Conservation (phyloP, 257 asterid genomes). For the Capsicum chinense region DNA sequence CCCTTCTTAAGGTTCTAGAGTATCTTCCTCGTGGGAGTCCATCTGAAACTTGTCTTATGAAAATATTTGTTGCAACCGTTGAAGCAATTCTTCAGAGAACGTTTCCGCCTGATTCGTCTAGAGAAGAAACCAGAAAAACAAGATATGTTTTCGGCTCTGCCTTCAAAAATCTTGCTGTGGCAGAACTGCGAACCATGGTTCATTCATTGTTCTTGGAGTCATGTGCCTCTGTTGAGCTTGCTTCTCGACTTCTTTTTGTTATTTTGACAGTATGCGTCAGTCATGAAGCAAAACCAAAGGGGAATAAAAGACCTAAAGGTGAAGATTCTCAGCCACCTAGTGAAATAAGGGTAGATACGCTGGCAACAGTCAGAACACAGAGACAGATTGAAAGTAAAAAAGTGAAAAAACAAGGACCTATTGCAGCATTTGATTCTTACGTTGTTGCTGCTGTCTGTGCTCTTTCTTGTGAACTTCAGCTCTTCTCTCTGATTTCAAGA, state of each 20-base stretch:
- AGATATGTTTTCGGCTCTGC: slow-evolving; percentile 81
- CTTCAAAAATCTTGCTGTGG: slow-evolving; percentile 92
- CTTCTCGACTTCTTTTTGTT: slow-evolving; percentile 95
- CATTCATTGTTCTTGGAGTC: slow-evolving; percentile 92
- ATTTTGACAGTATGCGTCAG: slow-evolving; percentile 95
- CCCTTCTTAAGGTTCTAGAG: slow-evolving; percentile 96
- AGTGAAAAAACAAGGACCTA: slow-evolving; percentile 80
- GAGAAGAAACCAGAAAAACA: slow-evolving; percentile 83
- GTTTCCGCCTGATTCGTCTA: slow-evolving; percentile 82
- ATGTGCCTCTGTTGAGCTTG: slow-evolving; percentile 86
- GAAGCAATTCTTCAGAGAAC: slow-evolving; percentile 96
- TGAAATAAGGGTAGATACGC: slow-evolving; percentile 49
- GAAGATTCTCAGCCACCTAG: slow-evolving; percentile 49
- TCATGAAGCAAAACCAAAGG: slow-evolving; percentile 88
- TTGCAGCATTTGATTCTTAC: slow-evolving; percentile 97
- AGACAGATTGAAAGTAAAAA: slow-evolving; percentile 53
- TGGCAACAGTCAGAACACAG: slow-evolving; percentile 41
- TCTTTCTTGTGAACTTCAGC: slow-evolving; percentile 93
- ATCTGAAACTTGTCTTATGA: slow-evolving; percentile 95
- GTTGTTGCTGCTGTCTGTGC: slow-evolving; percentile 99
- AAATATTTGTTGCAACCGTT: slow-evolving; percentile 97
- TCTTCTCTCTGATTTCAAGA: slow-evolving; percentile 78
- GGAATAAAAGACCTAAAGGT: slow-evolving; percentile 77
- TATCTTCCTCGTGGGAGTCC: slow-evolving; percentile 99
- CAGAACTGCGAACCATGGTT: slow-evolving; percentile 97